Percentiles rank a stretch among this genome's conserved stretches.
phyloP scores from a whole-genome alignment of 129 eudicot genomes.

The Helichrysum umbraculigerum region DNA sequence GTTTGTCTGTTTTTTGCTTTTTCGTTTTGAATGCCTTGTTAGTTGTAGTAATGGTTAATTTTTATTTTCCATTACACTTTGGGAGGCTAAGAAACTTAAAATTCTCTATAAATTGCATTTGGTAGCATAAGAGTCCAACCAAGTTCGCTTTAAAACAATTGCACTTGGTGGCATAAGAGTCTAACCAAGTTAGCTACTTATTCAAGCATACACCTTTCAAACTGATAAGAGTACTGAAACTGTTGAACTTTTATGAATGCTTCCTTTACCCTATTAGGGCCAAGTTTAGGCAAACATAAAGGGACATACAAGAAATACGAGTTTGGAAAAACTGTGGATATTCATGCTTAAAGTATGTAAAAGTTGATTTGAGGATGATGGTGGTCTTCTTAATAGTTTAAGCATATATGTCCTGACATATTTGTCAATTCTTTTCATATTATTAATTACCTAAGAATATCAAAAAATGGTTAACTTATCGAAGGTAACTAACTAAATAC shows the following conservation, averaged over 20 bases:
- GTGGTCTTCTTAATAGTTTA: not conserved
- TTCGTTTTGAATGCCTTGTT: not conserved
- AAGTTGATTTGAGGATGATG: not conserved
- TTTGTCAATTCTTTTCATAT: not conserved
- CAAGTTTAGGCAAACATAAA: not conserved
- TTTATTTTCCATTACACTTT: not conserved
- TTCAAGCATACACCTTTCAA: not conserved
- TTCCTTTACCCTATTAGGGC: not conserved
- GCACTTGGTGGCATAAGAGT: too few species aligned
- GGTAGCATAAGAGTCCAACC: not conserved
- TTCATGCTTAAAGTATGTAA: not conserved
- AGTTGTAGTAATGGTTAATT: not conserved
- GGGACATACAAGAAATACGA: not conserved
- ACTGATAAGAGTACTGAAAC: not conserved
- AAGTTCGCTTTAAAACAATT: not conserved
- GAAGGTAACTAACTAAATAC: not conserved
- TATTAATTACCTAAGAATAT: too few species aligned
- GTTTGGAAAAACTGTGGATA: not conserved
- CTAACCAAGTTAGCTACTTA: not conserved
- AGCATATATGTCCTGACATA: not conserved
- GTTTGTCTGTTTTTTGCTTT: conserved; percentile 4
- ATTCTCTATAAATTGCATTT: conserved; percentile 1
- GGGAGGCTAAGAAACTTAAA: not conserved
- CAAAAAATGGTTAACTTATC: not conserved
- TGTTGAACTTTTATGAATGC: not conserved